phyloP scores from a whole-genome alignment of 1,284 basidiomycete genomes.

The Limonomyces culmigenus region DNA sequence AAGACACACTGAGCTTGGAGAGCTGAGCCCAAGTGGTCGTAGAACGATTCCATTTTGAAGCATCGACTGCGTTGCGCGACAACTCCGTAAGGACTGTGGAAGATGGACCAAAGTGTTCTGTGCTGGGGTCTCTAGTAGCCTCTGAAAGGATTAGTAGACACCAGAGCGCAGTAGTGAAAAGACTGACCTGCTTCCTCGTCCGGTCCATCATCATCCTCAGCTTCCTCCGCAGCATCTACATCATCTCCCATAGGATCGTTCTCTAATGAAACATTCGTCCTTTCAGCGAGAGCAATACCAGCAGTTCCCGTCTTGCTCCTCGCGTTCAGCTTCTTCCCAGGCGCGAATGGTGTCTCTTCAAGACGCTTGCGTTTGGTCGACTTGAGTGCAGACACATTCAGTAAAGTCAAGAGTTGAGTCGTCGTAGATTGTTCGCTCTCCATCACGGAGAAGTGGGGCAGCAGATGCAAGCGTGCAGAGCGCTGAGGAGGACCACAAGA shows the following conservation, averaged over 20 bases:
- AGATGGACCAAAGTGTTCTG: conserved; percentile 47
- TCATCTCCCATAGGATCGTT: background rate
- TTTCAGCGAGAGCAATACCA: conserved; percentile 19
- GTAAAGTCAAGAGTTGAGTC: conserved; percentile 75
- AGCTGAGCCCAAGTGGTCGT: conserved; percentile 27
- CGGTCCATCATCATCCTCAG: background rate
- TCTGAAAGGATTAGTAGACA: too few relatives aligned
- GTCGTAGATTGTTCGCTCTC: too few relatives aligned
- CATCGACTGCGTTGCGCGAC: conserved; percentile 29
- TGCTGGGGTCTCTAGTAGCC: conserved; percentile 43
- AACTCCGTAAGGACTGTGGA: conserved; percentile 28
- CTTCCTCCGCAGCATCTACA: conserved; percentile 11
- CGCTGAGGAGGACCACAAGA: background rate
- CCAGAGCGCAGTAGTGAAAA: too few relatives aligned
- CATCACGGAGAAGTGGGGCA: too few relatives aligned
- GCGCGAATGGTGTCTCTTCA: conserved; percentile 17
- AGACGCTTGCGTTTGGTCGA: conserved; percentile 39
- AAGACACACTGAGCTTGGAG: conserved; percentile 33
- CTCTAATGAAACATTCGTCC: background rate
- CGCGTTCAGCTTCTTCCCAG: conserved; percentile 48
- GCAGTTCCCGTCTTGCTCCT: conserved; percentile 12
- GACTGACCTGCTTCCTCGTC: too few relatives aligned
- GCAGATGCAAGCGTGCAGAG: too few relatives aligned
- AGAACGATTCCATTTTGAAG: conserved; percentile 28
- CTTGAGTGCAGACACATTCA: conserved; percentile 82